Conservation (phyloP, 2,329 filamentous ascomycete genomes). For the Exophiala aquamarina region DNA sequence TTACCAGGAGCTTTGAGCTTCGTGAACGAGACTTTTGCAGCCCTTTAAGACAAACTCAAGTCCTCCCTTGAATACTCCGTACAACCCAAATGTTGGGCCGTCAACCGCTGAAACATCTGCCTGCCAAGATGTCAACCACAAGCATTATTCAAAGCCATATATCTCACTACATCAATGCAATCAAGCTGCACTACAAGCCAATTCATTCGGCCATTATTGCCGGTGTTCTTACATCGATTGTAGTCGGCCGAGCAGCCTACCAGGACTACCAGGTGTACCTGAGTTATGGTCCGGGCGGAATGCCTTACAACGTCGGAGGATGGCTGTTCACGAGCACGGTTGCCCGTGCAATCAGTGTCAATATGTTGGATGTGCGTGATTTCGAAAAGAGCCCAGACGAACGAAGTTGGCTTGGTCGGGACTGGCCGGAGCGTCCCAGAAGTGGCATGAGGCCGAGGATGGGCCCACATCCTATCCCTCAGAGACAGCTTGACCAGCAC, state of each 20-base stretch:
- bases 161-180: too few species aligned
- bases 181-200: too few species aligned
- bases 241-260: conserved; percentile 5
- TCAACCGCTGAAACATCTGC: too few species aligned
- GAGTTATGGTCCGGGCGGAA: conserved; percentile 35
- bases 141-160: too few species aligned
- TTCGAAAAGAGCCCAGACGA: conserved; percentile 3
- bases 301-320: conserved; percentile 36
- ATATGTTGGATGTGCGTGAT: conserved; percentile 5
- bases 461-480: conserved; percentile 8
- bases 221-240: background rate
- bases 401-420: conserved; percentile 5
- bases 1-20: too few species aligned
- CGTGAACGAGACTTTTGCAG: too few species aligned
- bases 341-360: background rate
- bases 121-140: too few species aligned
- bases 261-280: conserved; percentile 34
- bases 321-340: conserved; percentile 29
- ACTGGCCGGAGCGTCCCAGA: background rate
- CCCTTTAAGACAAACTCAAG: too few species aligned
- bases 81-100: too few species aligned
- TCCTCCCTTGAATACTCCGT: too few species aligned
- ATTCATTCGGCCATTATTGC: background rate
- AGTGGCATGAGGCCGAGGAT: conserved; percentile 2
- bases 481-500: conserved; percentile 13